These are phyloP conservation scores for Avena insularis DNA, from an alignment of 176 grass and related monocot genomes.

Conservation along the genomic window DNA sequence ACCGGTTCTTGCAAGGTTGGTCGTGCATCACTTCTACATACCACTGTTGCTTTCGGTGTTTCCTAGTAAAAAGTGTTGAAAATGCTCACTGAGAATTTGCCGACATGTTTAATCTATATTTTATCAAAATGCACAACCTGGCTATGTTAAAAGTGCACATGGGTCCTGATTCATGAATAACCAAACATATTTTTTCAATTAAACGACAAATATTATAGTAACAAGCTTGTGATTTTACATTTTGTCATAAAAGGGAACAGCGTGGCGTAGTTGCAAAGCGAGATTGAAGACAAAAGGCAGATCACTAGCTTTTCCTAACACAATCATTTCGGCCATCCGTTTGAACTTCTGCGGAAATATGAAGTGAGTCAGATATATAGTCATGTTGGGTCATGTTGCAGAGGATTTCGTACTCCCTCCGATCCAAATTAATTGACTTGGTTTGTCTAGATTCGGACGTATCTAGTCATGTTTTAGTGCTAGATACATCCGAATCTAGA, in stretches of 20 bases:
- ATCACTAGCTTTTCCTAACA: neutral
- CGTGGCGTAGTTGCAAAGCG: neutral
- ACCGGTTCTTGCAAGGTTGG: constrained; percentile 72
- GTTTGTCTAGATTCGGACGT: no score
- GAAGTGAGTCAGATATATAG: neutral
- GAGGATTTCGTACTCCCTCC: neutral
- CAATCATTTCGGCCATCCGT: neutral
- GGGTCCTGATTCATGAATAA: neutral
- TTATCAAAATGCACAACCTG: neutral
- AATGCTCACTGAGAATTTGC: neutral
- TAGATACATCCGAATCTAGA: no score
- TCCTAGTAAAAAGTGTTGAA: neutral
- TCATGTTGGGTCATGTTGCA: neutral
- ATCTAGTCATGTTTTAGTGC: no score
- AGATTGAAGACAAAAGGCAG: constrained; percentile 11
- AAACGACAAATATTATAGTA: neutral
- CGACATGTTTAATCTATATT: constrained; percentile 13
- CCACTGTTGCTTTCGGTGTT: neutral
- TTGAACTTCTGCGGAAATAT: constrained; percentile 9
- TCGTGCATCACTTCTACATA: neutral
- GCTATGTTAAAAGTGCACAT: constrained; percentile 6
- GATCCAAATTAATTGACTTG: no score
- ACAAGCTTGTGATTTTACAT: neutral
- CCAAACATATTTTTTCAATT: no score
- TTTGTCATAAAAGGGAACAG: neutral